These are phyloP conservation scores for Lactifluus volemus DNA, from an alignment of 768 basidiomycete genomes.

Conservation along the genomic window DNA sequence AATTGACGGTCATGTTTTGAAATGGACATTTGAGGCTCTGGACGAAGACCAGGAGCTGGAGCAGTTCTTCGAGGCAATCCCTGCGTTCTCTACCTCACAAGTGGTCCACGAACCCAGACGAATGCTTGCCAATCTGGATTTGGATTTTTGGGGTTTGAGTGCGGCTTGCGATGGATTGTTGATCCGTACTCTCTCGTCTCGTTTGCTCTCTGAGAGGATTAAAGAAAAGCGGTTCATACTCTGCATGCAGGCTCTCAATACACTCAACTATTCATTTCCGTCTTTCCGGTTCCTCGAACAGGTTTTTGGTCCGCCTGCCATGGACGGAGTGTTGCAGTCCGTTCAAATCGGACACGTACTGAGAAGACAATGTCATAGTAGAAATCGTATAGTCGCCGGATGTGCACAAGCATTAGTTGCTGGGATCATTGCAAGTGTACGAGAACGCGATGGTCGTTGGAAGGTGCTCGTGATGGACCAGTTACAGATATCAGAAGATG, in stretches of 20 bases:
- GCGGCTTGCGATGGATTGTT: too few relatives aligned
- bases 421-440: not conserved
- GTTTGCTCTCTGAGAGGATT: not conserved
- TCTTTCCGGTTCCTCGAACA: not conserved
- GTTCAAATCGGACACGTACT: not conserved
- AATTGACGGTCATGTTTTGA: not conserved
- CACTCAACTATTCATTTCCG: not conserved
- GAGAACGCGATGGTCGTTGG: not conserved
- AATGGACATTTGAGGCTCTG: not conserved
- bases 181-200: not conserved
- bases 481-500: not conserved
- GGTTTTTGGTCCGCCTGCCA: too few relatives aligned
- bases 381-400: too few relatives aligned
- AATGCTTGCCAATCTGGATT: not conserved
- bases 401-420: not conserved
- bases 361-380: not conserved
- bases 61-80: too few relatives aligned
- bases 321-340: not conserved
- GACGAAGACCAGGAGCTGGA: not conserved
- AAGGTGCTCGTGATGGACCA: not conserved
- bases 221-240: not conserved
- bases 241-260: not conserved
- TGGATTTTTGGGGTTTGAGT: too few relatives aligned
- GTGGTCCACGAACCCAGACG: not conserved
- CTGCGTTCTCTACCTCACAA: not conserved